A percentile compares a stretch with the other conserved stretches of the same genome.
Evolutionary conservation across 108 stramenopile species (phyloP).

Genomic region (Conticribra guillardii): DNA sequence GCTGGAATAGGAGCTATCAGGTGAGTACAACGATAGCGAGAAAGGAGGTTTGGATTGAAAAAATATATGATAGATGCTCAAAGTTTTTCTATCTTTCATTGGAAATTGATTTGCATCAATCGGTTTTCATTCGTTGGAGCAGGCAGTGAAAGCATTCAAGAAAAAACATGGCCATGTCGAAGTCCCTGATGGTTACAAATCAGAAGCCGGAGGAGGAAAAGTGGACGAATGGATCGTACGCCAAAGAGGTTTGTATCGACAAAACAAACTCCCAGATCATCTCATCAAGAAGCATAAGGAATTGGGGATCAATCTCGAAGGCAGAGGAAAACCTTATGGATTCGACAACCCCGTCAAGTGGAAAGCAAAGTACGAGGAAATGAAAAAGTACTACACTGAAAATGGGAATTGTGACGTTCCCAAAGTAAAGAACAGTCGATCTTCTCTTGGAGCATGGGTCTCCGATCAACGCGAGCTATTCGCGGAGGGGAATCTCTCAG

Average conservation of each 20-base stretch:
- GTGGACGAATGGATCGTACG: slow-evolving; percentile 24
- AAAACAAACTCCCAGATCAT: slow-evolving; percentile 2
- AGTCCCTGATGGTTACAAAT: slow-evolving; percentile 6
- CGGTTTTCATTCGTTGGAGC: no score
- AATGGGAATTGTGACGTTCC: no score
- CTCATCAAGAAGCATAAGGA: slow-evolving; percentile 24
- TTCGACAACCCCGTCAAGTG: not conserved
- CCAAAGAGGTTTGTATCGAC: slow-evolving; percentile 12
- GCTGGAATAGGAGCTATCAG: slow-evolving; percentile 15
- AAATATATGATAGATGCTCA: no score
- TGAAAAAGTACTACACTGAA: slow-evolving; percentile 7
- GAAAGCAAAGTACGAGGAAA: slow-evolving; percentile 17
- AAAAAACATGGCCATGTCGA: slow-evolving; percentile 19
- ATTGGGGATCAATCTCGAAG: slow-evolving; percentile 22
- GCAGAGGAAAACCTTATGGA: slow-evolving; percentile 18
- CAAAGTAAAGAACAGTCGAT: not conserved
- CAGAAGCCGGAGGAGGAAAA: not conserved
- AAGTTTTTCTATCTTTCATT: no score
- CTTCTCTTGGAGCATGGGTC: no score
- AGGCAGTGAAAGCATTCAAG: slow-evolving; percentile 9
- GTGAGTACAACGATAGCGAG: no score
- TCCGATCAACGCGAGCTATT: no score
- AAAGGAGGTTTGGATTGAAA: no score
- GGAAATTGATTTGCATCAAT: not conserved
- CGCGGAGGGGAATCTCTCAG: no score